Conservation (phyloP, 768 basidiomycete genomes). For the Myochromella boudieri region DNA sequence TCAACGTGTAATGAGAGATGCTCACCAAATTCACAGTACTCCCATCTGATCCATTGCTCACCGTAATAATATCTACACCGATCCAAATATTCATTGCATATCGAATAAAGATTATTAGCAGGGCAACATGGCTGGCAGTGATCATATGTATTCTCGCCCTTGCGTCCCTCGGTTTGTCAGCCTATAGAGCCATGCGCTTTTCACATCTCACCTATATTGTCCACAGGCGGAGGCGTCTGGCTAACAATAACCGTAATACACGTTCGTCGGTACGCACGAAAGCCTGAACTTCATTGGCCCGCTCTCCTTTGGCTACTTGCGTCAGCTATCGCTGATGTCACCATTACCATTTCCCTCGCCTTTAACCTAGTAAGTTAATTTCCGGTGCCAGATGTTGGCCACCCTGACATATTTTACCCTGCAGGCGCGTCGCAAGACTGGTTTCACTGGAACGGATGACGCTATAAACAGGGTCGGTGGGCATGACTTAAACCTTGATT, state of each 20-base stretch:
- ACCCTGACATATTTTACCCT: conserved; percentile 10
- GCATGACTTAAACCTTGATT: neutral
- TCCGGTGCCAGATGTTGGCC: conserved; percentile 4
- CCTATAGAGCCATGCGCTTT: no score
- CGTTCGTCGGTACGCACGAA: conserved; percentile 36
- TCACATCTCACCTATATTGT: no score
- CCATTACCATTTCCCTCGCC: conserved; percentile 40
- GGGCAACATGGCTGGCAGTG: conserved; percentile 31
- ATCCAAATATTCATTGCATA: conserved; percentile 49
- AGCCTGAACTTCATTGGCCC: conserved; percentile 43
- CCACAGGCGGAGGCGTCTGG: conserved; percentile 42
- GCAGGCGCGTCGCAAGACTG: conserved; percentile 32
- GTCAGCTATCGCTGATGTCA: conserved; percentile 39
- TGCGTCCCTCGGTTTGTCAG: conserved; percentile 29
- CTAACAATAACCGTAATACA: conserved; percentile 32
- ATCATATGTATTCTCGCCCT: conserved; percentile 34
- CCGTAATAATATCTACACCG: conserved; percentile 38
- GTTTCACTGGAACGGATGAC: conserved; percentile 42
- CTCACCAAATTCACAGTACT: conserved; percentile 21
- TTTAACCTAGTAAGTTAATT: conserved; percentile 34
- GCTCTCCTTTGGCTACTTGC: conserved; percentile 46
- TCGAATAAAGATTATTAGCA: conserved; percentile 41
- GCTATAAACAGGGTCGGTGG: conserved; percentile 29
- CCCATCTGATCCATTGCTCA: conserved; percentile 24
- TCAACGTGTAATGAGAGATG: conserved; percentile 8